These are phyloP conservation scores for Adiantum capillusveneris DNA, from an alignment of 75 land plant genomes.

Conservation along the genomic window DNA sequence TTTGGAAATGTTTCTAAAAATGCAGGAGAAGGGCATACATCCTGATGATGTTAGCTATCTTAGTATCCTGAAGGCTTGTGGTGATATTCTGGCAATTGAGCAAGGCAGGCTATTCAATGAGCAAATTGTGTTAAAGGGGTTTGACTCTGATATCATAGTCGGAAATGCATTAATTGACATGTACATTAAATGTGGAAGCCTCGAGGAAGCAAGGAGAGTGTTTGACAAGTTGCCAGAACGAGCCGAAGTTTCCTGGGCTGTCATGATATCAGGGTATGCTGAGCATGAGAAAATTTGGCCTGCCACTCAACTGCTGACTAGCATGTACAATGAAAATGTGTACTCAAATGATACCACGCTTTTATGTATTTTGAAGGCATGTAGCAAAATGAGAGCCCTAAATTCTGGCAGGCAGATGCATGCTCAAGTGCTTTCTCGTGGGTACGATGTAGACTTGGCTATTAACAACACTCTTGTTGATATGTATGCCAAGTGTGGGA, in stretches of 20 bases:
- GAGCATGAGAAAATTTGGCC: constrained; percentile 6
- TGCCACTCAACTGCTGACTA: constrained; percentile 3
- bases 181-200: constrained; percentile 13
- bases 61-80: constrained; percentile 11
- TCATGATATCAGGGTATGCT: constrained; percentile 11
- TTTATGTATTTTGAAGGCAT: constrained; percentile 12
- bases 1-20: constrained; percentile 14
- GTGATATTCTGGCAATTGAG: constrained; percentile 7
- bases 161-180: constrained; percentile 10
- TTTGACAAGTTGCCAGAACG: constrained; percentile 7
- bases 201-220: constrained; percentile 4
- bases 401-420: constrained; percentile 11
- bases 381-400: constrained; percentile 7
- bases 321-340: constrained; percentile 9
- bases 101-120: constrained; percentile 2
- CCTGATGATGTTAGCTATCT: constrained; percentile 12
- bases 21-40: constrained; percentile 2
- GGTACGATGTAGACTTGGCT: constrained; percentile 6
- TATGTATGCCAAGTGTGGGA: constrained; percentile 31
- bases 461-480: constrained; percentile 22
- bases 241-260: constrained; percentile 12
- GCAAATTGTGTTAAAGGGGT: not conserved
- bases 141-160: not conserved
- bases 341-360: constrained; percentile 5
- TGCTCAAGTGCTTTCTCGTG: constrained; percentile 6